Evolutionary conservation across 2,329 filamentous ascomycete genomes (phyloP).

Genomic region (Fusarium subtropicale): DNA sequence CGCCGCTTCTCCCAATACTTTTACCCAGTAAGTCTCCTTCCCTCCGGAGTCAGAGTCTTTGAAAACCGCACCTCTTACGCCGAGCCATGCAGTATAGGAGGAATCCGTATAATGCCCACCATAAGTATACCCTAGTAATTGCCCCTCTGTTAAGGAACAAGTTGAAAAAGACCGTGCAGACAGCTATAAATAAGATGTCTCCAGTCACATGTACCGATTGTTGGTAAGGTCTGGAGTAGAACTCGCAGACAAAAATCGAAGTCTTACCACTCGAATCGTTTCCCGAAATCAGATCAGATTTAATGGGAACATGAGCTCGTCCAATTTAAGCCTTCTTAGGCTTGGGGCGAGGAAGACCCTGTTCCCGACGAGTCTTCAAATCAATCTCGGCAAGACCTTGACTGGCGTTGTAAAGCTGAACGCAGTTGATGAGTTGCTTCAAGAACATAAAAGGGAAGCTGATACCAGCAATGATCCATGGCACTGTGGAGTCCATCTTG

Average conservation of each 20-base stretch:
- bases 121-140: slow-evolving; percentile 40
- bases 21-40: slow-evolving; percentile 42
- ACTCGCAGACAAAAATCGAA: background rate
- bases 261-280: background rate
- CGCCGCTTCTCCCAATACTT: slow-evolving; percentile 23
- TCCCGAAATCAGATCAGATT: slow-evolving; percentile 1
- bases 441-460: slow-evolving; percentile 88
- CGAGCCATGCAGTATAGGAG: slow-evolving; percentile 47
- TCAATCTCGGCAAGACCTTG: slow-evolving; percentile 95
- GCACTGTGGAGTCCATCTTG: slow-evolving; percentile 81
- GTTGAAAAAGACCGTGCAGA: slow-evolving; percentile 32
- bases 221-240: background rate
- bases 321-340: slow-evolving; percentile 49
- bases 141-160: slow-evolving; percentile 20
- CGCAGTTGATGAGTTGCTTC: slow-evolving; percentile 94
- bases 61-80: slow-evolving; percentile 45
- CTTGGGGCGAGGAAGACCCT: slow-evolving; percentile 63
- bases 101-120: slow-evolving; percentile 30
- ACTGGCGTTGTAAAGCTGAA: slow-evolving; percentile 94
- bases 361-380: slow-evolving; percentile 67
- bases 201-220: slow-evolving; percentile 16
- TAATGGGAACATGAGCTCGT: background rate
- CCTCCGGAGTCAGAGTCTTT: slow-evolving; percentile 38
- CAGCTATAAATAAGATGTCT: slow-evolving; percentile 10
- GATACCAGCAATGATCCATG: slow-evolving; percentile 79